phyloP scores from a whole-genome alignment of 495 filamentous ascomycete genomes.

The Neurospora sp. region DNA sequence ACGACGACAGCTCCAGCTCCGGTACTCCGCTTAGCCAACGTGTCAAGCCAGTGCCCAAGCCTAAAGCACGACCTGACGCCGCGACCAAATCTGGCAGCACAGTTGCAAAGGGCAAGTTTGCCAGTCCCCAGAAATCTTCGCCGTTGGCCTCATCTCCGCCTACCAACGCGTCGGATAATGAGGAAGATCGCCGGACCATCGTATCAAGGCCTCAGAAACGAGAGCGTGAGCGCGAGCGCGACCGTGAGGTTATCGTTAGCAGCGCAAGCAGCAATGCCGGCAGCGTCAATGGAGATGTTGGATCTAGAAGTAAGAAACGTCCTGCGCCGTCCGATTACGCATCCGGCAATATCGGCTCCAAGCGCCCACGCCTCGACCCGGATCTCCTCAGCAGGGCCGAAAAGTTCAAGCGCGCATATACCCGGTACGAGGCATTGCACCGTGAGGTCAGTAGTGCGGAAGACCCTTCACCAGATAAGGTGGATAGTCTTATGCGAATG shows the following conservation, averaged over 20 bases:
- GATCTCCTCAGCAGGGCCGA: constrained; percentile 43
- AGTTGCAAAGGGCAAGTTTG: background rate
- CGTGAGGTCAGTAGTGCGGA: constrained; percentile 41
- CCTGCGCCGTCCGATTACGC: constrained; percentile 16
- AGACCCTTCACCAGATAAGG: constrained; percentile 44
- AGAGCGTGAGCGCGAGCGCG: constrained; percentile 16
- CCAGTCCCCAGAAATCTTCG: constrained; percentile 47
- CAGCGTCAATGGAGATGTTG: constrained; percentile 6
- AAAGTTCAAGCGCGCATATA: constrained; percentile 52
- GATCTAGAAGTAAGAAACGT: constrained; percentile 27
- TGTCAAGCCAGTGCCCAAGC: constrained; percentile 29
- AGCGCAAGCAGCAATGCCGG: constrained; percentile 14
- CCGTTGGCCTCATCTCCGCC: constrained; percentile 67
- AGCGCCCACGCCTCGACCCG: constrained; percentile 27
- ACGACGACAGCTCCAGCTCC: constrained; percentile 42
- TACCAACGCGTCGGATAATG: constrained; percentile 60
- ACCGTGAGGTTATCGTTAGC: constrained; percentile 21
- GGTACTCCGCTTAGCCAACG: constrained; percentile 41
- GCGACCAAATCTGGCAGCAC: background rate
- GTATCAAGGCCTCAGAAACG: constrained; percentile 8
- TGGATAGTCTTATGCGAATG: constrained; percentile 51
- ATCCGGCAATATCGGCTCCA: constrained; percentile 17
- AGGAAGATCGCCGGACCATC: constrained; percentile 18
- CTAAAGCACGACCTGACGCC: background rate
- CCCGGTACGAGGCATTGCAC: constrained; percentile 54